A percentile compares a stretch with the other conserved stretches of the same genome.
Conservation (phyloP, 1,284 basidiomycete genomes). For the Ceratobasidium papillatum region DNA sequence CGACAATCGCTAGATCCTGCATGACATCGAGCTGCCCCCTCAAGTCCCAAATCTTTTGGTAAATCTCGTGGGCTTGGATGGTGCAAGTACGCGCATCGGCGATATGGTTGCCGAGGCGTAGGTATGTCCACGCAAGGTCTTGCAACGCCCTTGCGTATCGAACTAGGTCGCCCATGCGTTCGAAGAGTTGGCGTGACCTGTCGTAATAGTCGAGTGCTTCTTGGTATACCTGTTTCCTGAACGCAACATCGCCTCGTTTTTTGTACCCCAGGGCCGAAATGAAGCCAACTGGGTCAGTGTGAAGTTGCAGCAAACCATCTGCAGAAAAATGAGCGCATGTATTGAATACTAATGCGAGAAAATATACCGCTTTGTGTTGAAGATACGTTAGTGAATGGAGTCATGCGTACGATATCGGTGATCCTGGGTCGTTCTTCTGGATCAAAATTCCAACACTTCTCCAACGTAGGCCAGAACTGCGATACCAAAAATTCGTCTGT, state of each 20-base stretch:
- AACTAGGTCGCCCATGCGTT: not conserved
- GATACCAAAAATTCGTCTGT: not conserved
- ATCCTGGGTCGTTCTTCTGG: not conserved
- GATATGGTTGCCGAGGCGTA: not conserved
- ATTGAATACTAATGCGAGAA: not conserved
- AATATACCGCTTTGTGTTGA: not conserved
- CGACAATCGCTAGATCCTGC: not conserved
- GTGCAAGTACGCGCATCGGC: not conserved
- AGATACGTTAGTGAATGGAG: not conserved
- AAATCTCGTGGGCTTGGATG: not conserved
- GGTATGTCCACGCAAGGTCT: conserved; percentile 1
- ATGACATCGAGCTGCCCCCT: not conserved
- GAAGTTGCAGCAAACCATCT: not conserved
- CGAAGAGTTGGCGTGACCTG: not conserved
- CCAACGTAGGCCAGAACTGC: conserved; percentile 2
- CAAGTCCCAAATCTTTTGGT: not conserved
- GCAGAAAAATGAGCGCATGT: not conserved
- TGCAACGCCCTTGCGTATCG: not conserved
- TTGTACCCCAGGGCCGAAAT: not conserved
- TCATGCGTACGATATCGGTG: not conserved
- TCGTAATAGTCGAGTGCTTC: conserved; percentile 12
- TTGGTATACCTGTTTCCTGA: not conserved
- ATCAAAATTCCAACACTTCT: not conserved
- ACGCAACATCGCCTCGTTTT: not conserved
- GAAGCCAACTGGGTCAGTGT: not conserved